Conservation (phyloP, 148 eudicot species). For the Rhododendron henanense region DNA sequence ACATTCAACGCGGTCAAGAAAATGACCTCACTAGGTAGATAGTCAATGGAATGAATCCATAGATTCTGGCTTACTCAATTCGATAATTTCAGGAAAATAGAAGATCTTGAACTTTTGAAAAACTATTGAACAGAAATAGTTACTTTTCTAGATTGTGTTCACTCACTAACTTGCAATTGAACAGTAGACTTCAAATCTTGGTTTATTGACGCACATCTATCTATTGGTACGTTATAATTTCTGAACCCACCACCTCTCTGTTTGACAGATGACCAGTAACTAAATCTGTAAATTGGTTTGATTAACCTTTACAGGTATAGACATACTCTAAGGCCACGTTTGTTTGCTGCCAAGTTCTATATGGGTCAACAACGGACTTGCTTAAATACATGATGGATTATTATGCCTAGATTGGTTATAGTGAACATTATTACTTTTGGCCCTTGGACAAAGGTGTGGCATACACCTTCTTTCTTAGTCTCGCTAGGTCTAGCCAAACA, state of each 20-base stretch:
- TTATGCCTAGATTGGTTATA: neutral
- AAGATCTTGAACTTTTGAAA: neutral
- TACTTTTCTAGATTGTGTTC: neutral
- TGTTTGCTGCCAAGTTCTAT: neutral
- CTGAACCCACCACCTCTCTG: neutral
- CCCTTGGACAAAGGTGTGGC: neutral
- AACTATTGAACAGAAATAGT: neutral
- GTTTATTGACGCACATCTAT: neutral
- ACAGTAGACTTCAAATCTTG: neutral
- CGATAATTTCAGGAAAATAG: neutral
- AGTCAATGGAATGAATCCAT: neutral
- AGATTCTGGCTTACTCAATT: neutral
- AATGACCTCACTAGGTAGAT: neutral
- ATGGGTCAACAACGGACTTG: neutral
- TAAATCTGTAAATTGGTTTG: neutral
- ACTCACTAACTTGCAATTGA: neutral
- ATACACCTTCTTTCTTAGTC: neutral
- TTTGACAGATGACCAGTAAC: neutral
- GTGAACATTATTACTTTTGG: neutral
- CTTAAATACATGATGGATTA: neutral
- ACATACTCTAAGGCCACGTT: neutral
- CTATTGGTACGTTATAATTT: neutral
- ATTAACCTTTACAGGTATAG: neutral
- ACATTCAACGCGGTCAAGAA: neutral
- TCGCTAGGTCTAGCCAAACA: neutral